Base-by-base conservation (phyloP, 2,329 filamentous ascomycete genomes). In the Penicillium freii region DNA sequence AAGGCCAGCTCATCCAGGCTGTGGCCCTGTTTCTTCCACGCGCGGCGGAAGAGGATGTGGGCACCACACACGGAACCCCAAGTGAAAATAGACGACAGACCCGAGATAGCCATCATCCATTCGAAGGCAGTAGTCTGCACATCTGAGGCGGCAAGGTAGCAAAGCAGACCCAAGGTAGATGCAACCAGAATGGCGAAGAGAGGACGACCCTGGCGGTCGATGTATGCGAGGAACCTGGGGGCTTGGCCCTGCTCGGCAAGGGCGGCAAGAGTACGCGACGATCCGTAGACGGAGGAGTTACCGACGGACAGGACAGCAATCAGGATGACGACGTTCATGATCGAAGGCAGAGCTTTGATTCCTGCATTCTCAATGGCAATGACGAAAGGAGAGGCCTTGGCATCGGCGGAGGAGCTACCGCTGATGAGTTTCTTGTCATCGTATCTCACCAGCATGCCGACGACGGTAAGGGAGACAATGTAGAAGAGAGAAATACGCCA, bases 321-420 rank as follows among this genome's bases (percentile, higher is more conserved):
- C 70, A 97, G 86, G 72, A 97, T 96, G 59, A 97, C 91, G n/a
- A 86, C 87, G 74, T 97, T 97, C 89, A 97, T 95, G 53, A 97
- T 83, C 0, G 89, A 92, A 2, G 91, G 91, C 3, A 97, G 83
- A 2, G 88, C 87, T 42, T 84, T 77, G 66, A 97, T 95, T 9
- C 90, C 88, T 1, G 92, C 91, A 61, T 92, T 88, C 64, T 89
- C 81, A 66, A 96, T 96, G 61, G 92, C 91, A 67, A 97, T 95
- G 66, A 97, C 92, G 72, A 97, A 97, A 1, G 93, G 93, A 3
- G 91, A 96, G 1, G 91, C 89, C 27, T 86, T 85, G 43, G 87
- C 84, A 71, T 92, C 85, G 48, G 83, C 83, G n/a, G 80, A 79
- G 54, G 78, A 82, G 25, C 73, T 77, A 40, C 81, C 80, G 11